Base-by-base conservation (phyloP, 2,329 filamentous ascomycete genomes). In the Ilyonectria robusta region DNA sequence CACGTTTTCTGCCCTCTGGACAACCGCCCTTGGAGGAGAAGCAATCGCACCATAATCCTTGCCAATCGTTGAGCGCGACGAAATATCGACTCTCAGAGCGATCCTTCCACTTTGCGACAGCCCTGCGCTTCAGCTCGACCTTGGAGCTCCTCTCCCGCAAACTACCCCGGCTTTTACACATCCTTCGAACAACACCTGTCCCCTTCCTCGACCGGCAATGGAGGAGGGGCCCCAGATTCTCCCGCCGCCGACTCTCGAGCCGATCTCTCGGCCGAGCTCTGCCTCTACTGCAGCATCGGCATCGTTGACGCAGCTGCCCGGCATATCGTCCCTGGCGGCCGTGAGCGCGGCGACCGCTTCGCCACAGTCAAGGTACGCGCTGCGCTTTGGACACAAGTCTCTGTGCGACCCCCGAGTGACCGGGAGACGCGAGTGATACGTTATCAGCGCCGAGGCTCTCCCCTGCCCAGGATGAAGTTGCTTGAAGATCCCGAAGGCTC, bases 261-360 rank as follows among this genome's bases (percentile, higher is more conserved):
- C 84, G 19, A 83, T 86, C 65, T 86, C 86, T 33, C 81, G 84
- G 70, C 84, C 84, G 23, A 84, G 81, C 71, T 86, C 86, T 35
- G 83, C 84, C 3, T 85, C 86, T 4, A 84, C 84, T 1, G 80
- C 83, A 21, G 81, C 80, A 19, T 84, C 84, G 17, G 76, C 82
- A 33, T 75, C 76, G 29, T 51, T 81, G 63, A 80, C 81, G 17
- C 85, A 87, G 47, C 77, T 87, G 44, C 81, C 85, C 9, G 82
- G 81, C 37, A 83, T 87, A 35, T 80, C 84, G 13, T 79, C 83
- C 4, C 78, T 87, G 51, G 83, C 84, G 42, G 78, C 82, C 29
- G 82, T 78, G 48, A 81, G 78, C 68, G 79, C 80, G 31, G 76
- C 80, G 19, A 78, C 79, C 31, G 76, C 76, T 71, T 81, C 85